These are phyloP conservation scores for Achaetomium macrosporum DNA, from an alignment of 2,329 filamentous ascomycete genomes.

Conservation along the genomic window DNA sequence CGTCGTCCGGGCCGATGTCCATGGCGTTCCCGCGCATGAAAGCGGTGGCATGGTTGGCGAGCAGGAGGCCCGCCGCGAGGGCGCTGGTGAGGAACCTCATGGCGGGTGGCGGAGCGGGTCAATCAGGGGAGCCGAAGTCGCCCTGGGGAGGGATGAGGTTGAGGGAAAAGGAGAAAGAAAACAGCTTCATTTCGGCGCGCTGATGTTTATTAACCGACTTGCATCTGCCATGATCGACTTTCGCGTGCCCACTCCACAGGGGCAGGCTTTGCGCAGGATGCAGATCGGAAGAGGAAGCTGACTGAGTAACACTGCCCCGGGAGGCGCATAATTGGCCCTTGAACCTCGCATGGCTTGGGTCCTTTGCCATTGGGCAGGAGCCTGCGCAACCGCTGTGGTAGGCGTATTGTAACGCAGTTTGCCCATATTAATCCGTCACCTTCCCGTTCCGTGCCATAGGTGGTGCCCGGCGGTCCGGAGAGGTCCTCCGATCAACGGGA, in stretches of 20 bases:
- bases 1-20: slow-evolving; percentile 24
- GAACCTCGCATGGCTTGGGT: not conserved
- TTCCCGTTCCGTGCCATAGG: slow-evolving; percentile 4
- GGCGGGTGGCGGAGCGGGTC: not conserved
- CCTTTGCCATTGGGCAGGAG: not conserved
- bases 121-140: not conserved
- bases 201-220: not conserved
- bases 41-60: slow-evolving; percentile 3
- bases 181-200: not conserved
- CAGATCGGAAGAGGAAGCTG: slow-evolving; percentile 7
- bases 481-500: not conserved
- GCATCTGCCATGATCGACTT: not conserved
- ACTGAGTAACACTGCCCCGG: not conserved
- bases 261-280: not conserved
- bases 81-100: slow-evolving; percentile 15
- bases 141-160: not conserved
- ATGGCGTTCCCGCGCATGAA: slow-evolving; percentile 14
- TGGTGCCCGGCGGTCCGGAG: not conserved
- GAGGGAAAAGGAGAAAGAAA: not conserved
- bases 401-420: not conserved
- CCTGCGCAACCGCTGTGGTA: not conserved
- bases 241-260: not conserved
- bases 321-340: not conserved
- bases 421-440: slow-evolving; percentile 1
- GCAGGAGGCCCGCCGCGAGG: slow-evolving; percentile 5